Percentiles rank a stretch among this genome's conserved stretches.
Conservation (phyloP, 2,329 filamentous ascomycete species). For the Ophiostoma angusticollis region DNA sequence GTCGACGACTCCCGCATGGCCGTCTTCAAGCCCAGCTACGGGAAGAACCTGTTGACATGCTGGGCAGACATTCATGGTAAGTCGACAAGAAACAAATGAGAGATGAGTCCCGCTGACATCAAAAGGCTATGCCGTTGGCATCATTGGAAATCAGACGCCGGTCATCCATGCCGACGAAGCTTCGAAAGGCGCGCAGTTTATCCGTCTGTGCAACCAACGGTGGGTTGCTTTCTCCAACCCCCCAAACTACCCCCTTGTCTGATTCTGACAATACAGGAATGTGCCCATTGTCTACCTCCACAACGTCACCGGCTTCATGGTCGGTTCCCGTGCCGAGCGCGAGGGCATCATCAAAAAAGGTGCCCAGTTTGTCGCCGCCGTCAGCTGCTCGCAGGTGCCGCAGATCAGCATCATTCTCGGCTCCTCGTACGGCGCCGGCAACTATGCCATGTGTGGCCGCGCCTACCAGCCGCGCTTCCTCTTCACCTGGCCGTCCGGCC, state of each 20-base stretch:
- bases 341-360: constrained; percentile 31
- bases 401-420: constrained; percentile 32
- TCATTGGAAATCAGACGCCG: constrained; percentile 28
- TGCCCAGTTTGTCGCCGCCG: constrained; percentile 31
- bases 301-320: constrained; percentile 37
- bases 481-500: constrained; percentile 27
- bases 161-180: constrained; percentile 29
- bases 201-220: constrained; percentile 30
- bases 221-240: constrained; percentile 16
- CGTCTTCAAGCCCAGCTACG: constrained; percentile 28
- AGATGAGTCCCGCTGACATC: constrained; percentile 11
- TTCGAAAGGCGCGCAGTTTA: constrained; percentile 28
- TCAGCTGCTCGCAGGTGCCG: constrained; percentile 29
- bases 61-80: constrained; percentile 25
- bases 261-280: constrained; percentile 13
- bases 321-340: constrained; percentile 31
- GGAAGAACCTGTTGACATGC: constrained; percentile 24
- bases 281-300: constrained; percentile 32
- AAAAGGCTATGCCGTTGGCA: constrained; percentile 24
- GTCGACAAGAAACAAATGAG: too few relatives aligned
- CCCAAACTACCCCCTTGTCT: too few relatives aligned
- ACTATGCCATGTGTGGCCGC: constrained; percentile 33
- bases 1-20: constrained; percentile 28
- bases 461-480: constrained; percentile 29
- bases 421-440: constrained; percentile 32